A percentile compares a stretch with the other conserved stretches of the same genome.
phyloP scores from a whole-genome alignment of 2,329 filamentous ascomycete species.

The Orbilia ellipsospora region DNA sequence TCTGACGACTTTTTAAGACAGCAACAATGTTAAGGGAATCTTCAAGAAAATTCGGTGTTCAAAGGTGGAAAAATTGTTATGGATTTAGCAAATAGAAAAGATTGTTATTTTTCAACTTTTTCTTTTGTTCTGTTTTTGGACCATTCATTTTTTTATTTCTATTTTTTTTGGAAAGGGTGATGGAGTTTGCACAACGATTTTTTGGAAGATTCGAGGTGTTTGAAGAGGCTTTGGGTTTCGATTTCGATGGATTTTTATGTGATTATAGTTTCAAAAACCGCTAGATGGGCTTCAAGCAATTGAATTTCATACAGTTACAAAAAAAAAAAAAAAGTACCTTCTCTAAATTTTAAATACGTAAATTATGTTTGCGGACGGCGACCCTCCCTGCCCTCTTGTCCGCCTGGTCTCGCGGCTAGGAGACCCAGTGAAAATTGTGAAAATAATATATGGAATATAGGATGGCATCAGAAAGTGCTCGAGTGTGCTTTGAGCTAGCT shows the following conservation, averaged over 20 bases:
- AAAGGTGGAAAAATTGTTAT: too few relatives aligned
- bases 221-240: neutral
- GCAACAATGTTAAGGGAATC: neutral
- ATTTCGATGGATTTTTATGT: neutral
- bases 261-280: neutral
- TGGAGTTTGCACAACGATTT: neutral
- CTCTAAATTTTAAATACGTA: too few relatives aligned
- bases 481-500: neutral
- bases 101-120: neutral
- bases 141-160: neutral
- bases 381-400: too few relatives aligned
- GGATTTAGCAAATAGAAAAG: neutral
- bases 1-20: neutral
- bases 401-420: too few relatives aligned
- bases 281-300: neutral
- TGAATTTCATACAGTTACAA: conserved; percentile 4
- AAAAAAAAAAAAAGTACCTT: neutral
- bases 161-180: too few relatives aligned
- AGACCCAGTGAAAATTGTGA: too few relatives aligned
- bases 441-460: neutral
- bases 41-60: neutral
- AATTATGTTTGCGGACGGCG: too few relatives aligned
- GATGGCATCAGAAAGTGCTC: neutral
- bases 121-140: neutral
- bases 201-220: neutral